These are phyloP conservation scores for Boletus reticulatus DNA, from an alignment of 768 basidiomycete genomes.

Conservation along the genomic window DNA sequence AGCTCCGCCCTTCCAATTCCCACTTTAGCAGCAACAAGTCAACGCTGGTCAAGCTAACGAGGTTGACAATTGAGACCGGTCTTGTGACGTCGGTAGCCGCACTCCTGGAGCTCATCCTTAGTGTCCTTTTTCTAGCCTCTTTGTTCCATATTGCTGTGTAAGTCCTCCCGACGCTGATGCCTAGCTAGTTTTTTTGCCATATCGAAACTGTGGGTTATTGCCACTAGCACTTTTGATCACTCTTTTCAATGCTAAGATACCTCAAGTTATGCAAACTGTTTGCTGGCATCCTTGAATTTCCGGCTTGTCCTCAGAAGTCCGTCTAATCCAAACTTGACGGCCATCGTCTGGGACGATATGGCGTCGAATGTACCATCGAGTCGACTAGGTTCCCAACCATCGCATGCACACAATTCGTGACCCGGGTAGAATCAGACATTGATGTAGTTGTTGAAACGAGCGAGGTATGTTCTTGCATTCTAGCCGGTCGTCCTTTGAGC, in stretches of 20 bases:
- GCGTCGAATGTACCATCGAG: background rate
- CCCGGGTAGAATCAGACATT: background rate
- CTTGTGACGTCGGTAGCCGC: slow-evolving; percentile 19
- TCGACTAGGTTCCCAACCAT: background rate
- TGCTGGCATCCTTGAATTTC: slow-evolving; percentile 8
- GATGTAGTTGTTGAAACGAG: background rate
- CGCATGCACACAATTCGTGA: background rate
- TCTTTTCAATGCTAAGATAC: background rate
- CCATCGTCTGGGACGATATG: background rate
- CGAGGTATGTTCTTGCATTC: background rate
- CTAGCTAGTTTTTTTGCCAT: slow-evolving; percentile 7
- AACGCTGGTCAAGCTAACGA: slow-evolving; percentile 9
- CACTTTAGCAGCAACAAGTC: background rate
- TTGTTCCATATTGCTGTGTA: slow-evolving; percentile 20
- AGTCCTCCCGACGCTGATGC: background rate
- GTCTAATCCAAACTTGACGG: background rate
- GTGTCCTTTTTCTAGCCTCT: too few species aligned
- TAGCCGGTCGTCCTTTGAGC: too few species aligned
- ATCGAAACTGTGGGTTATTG: slow-evolving; percentile 15
- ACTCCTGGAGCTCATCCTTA: slow-evolving; percentile 17
- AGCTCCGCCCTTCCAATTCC: slow-evolving; percentile 14
- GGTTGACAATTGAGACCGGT: slow-evolving; percentile 25
- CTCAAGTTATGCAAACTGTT: slow-evolving; percentile 16
- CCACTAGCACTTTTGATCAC: background rate
- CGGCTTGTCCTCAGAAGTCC: slow-evolving; percentile 6